These are phyloP conservation scores for Oxytropis ochrocephala DNA, from an alignment of 306 rosid genomes.

Conservation along the genomic window DNA sequence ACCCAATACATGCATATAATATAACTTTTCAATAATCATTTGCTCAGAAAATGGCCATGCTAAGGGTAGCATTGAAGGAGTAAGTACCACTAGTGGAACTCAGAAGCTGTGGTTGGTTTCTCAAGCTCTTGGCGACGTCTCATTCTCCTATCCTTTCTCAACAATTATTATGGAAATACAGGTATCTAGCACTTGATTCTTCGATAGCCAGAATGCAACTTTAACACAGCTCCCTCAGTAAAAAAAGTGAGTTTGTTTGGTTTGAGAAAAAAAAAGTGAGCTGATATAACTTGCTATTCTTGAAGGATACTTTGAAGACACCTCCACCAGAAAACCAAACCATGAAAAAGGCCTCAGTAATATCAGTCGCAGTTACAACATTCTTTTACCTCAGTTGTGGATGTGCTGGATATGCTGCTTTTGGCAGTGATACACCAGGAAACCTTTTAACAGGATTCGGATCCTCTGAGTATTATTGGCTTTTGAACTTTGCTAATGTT, in stretches of 20 bases:
- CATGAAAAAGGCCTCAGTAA: slow-evolving; percentile 55
- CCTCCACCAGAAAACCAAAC: slow-evolving; percentile 74
- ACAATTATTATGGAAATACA: slow-evolving; percentile 76
- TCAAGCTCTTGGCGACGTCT: slow-evolving; percentile 84
- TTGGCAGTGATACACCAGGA: slow-evolving; percentile 65
- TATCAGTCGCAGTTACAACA: slow-evolving; percentile 38
- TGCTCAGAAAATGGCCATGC: slow-evolving; percentile 55
- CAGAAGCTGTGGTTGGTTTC: slow-evolving; percentile 59
- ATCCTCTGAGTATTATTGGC: slow-evolving; percentile 56
- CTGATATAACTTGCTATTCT: slow-evolving; percentile 13
- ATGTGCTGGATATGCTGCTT: slow-evolving; percentile 71
- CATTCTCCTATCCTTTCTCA: slow-evolving; percentile 78
- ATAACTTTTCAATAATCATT: slow-evolving; percentile 8
- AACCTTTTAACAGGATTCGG: slow-evolving; percentile 69
- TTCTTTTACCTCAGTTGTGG: slow-evolving; percentile 58
- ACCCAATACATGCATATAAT: not conserved
- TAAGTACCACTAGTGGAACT: slow-evolving; percentile 29
- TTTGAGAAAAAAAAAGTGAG: not conserved
- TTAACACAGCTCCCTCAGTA: not conserved
- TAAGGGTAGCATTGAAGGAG: slow-evolving; percentile 56
- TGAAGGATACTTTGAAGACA: slow-evolving; percentile 83
- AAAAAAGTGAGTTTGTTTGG: not conserved
- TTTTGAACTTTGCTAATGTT: slow-evolving; percentile 49
- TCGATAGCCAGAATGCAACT: not conserved
- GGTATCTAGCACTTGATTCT: slow-evolving; percentile 32